Base-by-base conservation (phyloP, 2,329 filamentous ascomycete species). In the Coleophoma crateriformis region DNA sequence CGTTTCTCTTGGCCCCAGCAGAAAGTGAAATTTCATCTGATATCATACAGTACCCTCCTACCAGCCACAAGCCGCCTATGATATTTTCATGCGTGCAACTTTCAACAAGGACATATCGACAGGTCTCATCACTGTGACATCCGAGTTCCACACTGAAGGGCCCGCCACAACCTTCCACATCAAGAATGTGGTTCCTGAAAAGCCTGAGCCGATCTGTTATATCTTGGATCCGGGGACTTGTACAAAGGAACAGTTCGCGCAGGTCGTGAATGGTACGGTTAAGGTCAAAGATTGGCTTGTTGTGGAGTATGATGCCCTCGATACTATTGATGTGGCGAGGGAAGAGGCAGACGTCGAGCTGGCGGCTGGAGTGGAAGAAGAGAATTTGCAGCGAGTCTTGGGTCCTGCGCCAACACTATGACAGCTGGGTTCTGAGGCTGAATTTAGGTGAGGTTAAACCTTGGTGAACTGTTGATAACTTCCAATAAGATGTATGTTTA, bases 51-150 rank as follows among this genome's bases (percentile, higher is more conserved):
- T 77, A 1, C 71, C 72, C 1, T 68, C 68, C 1, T 79, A 78
- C 54, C 74, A 79, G 56, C 76, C 76, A 0, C 66, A 77, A 53
- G 72, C 72, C 0, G 67, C 71, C 1, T 76, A 72, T 42, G 62
- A 71, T 46, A 73, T 81, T 44, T 79, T 80, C 61, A 67, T 73
- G 38, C 73, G 77, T 4, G 66, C 69, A 0, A 64, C 77, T 46
- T 70, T 70, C 49, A 69, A 73, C 46, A 63, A 61, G 34, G 77
- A 81, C 51, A 65, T 83, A 41, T 74, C 76, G 0, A 82, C 77
- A 2, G 79, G 80, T 0, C 12, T 40, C 4, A 11, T 50, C n/a
- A 32, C 39, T 2, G 40, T 54, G 4, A 70, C 68, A 27, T 59
- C 71, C 1, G 65, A 76, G 49, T 62, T 64, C 4, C 71, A 68